phyloP scores from a whole-genome alignment of 2,329 filamentous ascomycete genomes.

The Fusarium oxysporum region DNA sequence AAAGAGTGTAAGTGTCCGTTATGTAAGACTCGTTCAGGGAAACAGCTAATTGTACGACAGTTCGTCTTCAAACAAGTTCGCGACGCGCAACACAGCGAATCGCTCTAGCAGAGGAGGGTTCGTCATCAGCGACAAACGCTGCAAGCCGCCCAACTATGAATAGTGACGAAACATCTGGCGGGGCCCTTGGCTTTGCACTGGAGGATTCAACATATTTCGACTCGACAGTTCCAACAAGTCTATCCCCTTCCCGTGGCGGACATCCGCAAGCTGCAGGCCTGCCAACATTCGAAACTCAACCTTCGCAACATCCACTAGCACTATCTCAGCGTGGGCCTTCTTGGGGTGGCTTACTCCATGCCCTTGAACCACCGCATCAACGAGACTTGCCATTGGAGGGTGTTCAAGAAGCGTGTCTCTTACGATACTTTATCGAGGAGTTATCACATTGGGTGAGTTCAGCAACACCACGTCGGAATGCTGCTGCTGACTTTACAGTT shows the following conservation, averaged over 20 bases:
- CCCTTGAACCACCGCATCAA: constrained; percentile 3
- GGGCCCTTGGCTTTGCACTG: not conserved
- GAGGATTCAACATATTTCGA: not conserved
- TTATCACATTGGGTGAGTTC: constrained; percentile 29
- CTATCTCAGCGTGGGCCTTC: constrained; percentile 22
- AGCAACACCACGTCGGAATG: rapidly evolving
- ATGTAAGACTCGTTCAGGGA: rapidly evolving
- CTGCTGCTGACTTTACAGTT: not conserved
- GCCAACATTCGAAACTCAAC: not conserved
- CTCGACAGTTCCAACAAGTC: not conserved
- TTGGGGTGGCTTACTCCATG: constrained; percentile 14
- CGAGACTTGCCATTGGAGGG: not conserved
- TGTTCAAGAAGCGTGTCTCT: constrained; percentile 36
- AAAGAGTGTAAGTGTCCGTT: constrained; percentile 15
- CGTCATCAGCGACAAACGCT: rapidly evolving
- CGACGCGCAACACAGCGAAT: constrained; percentile 9
- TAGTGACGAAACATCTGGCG: not conserved
- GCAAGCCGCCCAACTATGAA: not conserved
- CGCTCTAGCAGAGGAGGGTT: not conserved
- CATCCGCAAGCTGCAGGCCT: not conserved
- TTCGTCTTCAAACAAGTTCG: constrained; percentile 36
- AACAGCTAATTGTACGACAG: not conserved
- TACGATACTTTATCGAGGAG: constrained; percentile 37
- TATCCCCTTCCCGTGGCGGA: not conserved
- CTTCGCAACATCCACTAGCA: not conserved